A percentile compares a stretch with the other conserved stretches of the same genome.
Conservation (phyloP, 768 basidiomycete genomes). For the Obba rivulosa region DNA sequence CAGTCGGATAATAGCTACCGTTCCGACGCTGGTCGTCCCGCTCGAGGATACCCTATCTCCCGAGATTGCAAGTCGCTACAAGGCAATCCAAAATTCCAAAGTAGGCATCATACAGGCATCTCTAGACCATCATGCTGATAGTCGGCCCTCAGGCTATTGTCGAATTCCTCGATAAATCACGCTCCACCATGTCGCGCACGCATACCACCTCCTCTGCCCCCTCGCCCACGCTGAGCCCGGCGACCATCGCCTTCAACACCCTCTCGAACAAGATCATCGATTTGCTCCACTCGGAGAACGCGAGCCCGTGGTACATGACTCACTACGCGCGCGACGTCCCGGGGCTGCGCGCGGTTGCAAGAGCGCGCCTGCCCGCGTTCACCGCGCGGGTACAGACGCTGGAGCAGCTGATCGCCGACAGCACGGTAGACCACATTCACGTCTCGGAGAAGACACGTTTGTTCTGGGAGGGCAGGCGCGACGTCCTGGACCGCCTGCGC, state of each 20-base stretch:
- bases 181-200: constrained; percentile 61
- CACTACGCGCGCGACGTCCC: constrained; percentile 52
- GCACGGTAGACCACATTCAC: constrained; percentile 39
- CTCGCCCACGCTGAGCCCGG: constrained; percentile 71
- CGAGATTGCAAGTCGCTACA: constrained; percentile 75
- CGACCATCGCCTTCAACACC: constrained; percentile 65
- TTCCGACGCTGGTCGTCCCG: constrained; percentile 85
- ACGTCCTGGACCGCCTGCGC: constrained; percentile 36
- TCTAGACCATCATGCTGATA: constrained; percentile 2
- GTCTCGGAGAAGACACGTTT: constrained; percentile 58
- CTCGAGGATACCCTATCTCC: constrained; percentile 63
- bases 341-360: constrained; percentile 46
- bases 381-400: constrained; percentile 46
- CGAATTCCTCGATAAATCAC: constrained; percentile 79
- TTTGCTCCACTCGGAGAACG: constrained; percentile 57
- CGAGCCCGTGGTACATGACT: constrained; percentile 56
- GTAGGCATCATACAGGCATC: constrained; percentile 28
- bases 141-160: constrained; percentile 51
- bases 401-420: constrained; percentile 39
- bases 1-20: constrained; percentile 46
- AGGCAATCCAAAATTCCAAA: constrained; percentile 71
- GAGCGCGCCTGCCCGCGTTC: constrained; percentile 36
- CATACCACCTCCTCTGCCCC: constrained; percentile 69
- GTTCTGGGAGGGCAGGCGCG: constrained; percentile 57
- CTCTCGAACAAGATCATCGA: constrained; percentile 42